Conservation (phyloP, 768 basidiomycete genomes). For the Rhodotorula taiwanensis region DNA sequence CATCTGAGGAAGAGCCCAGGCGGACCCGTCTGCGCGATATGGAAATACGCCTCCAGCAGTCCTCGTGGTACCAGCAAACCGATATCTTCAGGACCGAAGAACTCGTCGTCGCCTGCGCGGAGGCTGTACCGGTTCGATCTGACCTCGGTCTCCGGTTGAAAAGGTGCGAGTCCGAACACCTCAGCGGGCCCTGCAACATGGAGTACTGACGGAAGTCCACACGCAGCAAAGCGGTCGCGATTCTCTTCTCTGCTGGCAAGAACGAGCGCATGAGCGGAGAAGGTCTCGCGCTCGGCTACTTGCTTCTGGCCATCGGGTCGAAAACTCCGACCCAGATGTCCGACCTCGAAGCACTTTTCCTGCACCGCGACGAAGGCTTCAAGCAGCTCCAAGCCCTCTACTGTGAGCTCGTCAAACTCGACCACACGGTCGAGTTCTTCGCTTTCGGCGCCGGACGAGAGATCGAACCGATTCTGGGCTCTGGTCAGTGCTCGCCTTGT, state of each 20-base stretch:
- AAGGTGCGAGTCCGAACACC: too few species aligned
- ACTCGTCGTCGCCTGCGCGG: conserved; percentile 5
- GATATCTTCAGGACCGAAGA: neutral
- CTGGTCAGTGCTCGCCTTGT: neutral
- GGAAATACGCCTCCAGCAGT: conserved; percentile 5
- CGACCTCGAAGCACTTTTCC: conserved; percentile 17
- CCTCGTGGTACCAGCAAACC: neutral
- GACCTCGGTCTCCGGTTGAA: too few species aligned
- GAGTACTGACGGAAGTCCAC: too few species aligned
- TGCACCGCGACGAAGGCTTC: conserved; percentile 19
- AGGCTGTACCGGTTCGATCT: conserved; percentile 2
- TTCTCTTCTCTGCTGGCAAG: conserved; percentile 4
- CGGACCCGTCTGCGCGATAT: too few species aligned
- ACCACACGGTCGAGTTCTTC: conserved; percentile 19
- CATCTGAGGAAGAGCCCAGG: too few species aligned
- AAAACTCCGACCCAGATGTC: conserved; percentile 6
- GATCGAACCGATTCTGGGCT: conserved; percentile 4
- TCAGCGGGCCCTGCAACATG: too few species aligned
- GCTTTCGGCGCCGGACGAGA: conserved; percentile 8
- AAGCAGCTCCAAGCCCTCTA: conserved; percentile 17
- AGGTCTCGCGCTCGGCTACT: conserved; percentile 15
- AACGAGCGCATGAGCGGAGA: neutral
- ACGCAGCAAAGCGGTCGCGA: conserved; percentile 14
- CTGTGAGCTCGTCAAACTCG: conserved; percentile 13
- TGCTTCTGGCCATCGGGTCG: conserved; percentile 14